Evolutionary conservation across 768 basidiomycete genomes (phyloP).

Genomic region (Tricholoma flavovirens): DNA sequence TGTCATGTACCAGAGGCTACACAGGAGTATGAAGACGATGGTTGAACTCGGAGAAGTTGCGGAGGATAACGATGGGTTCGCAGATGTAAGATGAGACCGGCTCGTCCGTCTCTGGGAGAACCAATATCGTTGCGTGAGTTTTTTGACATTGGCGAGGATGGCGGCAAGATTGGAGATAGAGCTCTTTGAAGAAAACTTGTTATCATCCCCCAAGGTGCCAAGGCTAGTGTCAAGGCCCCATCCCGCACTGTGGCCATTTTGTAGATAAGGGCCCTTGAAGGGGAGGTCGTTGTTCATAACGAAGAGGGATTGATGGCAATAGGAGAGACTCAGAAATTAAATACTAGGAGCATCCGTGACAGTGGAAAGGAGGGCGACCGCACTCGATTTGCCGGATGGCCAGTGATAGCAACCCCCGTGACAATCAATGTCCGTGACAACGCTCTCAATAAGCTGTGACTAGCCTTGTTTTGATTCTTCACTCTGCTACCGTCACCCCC

Average conservation of each 20-base stretch:
- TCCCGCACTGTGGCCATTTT: slow-evolving; percentile 10
- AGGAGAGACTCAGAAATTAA: background rate
- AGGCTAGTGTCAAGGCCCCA: slow-evolving; percentile 27
- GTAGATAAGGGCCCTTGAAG: background rate
- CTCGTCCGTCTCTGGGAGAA: slow-evolving; percentile 20
- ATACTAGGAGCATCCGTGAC: background rate
- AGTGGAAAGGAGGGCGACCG: background rate
- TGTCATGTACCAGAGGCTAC: slow-evolving; percentile 87
- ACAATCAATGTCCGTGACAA: background rate
- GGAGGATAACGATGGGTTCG: slow-evolving; percentile 23
- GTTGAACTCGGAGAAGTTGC: slow-evolving; percentile 28
- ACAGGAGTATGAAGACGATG: slow-evolving; percentile 67
- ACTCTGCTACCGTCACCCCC: too few relatives aligned
- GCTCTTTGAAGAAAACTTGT: slow-evolving; percentile 24
- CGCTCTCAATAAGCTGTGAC: background rate
- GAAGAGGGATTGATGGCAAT: background rate
- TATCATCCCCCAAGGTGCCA: slow-evolving; percentile 26
- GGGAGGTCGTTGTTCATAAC: slow-evolving; percentile 3
- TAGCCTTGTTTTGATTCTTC: background rate
- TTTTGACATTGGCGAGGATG: slow-evolving; percentile 22
- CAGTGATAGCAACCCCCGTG: background rate
- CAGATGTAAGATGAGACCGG: slow-evolving; percentile 18
- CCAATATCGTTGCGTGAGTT: slow-evolving; percentile 19
- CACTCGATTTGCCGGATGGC: too few relatives aligned
- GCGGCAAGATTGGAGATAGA: slow-evolving; percentile 18